phyloP scores from a whole-genome alignment of 1,284 basidiomycete genomes.

The Melanopsichium pennsylvanicum region DNA sequence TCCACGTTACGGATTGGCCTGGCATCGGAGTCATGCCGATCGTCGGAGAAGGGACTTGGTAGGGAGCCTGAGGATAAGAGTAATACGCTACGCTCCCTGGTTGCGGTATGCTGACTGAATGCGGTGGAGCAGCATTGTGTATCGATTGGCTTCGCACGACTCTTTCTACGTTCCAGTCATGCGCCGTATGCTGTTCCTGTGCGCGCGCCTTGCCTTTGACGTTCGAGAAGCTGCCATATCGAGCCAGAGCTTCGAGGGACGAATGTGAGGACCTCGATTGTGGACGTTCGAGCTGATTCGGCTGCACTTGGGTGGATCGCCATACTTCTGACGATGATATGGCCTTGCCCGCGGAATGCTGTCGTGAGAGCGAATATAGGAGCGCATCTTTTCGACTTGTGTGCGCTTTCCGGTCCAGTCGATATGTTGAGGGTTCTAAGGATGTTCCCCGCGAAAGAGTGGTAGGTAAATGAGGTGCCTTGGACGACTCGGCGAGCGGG shows the following conservation, averaged over 20 bases:
- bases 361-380: background rate
- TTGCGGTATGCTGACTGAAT: background rate
- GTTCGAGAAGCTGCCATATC: constrained; percentile 1
- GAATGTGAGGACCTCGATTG: background rate
- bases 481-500: constrained; percentile 2
- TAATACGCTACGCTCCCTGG: constrained; percentile 15
- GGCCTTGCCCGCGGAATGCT: background rate
- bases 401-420: background rate
- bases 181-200: background rate
- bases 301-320: background rate
- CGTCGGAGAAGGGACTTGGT: constrained; percentile 3
- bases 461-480: background rate
- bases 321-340: background rate
- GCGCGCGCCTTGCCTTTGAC: constrained; percentile 32
- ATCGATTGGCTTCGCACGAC: background rate
- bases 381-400: background rate
- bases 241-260: constrained; percentile 17
- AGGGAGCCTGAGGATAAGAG: constrained; percentile 8
- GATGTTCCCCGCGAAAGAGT: background rate
- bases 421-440: background rate
- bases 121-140: background rate
- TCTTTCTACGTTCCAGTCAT: background rate
- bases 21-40: constrained; percentile 5
- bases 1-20: constrained; percentile 21
- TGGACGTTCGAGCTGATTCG: background rate